These are phyloP conservation scores for Epipyxis sp. DNA, from an alignment of 108 stramenopile genomes.

Conservation along the genomic window DNA sequence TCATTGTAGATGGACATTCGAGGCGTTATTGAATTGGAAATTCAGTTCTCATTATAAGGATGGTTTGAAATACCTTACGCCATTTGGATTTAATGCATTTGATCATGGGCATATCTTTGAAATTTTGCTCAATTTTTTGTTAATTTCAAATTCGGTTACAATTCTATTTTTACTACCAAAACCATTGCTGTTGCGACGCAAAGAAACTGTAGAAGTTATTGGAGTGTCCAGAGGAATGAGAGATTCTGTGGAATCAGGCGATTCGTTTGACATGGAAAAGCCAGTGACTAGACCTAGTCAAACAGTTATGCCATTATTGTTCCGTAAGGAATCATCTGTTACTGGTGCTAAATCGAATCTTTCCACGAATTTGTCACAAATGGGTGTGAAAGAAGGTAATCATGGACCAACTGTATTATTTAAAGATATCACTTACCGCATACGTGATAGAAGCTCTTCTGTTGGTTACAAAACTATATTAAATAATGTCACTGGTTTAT, in stretches of 20 bases:
- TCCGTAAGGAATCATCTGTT: background rate
- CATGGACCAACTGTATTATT: slow-evolving; percentile 19
- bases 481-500: slow-evolving; percentile 3
- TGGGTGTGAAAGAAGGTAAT: background rate
- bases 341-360: background rate
- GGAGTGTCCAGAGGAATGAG: background rate
- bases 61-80: background rate
- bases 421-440: background rate
- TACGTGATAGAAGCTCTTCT: slow-evolving; percentile 4
- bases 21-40: background rate
- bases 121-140: slow-evolving; percentile 7
- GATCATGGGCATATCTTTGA: background rate
- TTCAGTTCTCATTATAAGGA: background rate
- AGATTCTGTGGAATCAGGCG: background rate
- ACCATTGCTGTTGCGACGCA: background rate
- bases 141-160: background rate
- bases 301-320: slow-evolving; percentile 15
- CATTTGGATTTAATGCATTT: slow-evolving; percentile 12
- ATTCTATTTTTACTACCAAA: background rate
- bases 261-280: too few relatives aligned
- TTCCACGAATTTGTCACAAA: slow-evolving; percentile 3
- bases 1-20: slow-evolving; percentile 8
- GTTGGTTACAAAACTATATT: slow-evolving; percentile 1
- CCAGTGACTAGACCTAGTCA: background rate
- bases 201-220: too few relatives aligned